phyloP scores from a whole-genome alignment of 805 yeast species.

The Starmera pachycereana region DNA sequence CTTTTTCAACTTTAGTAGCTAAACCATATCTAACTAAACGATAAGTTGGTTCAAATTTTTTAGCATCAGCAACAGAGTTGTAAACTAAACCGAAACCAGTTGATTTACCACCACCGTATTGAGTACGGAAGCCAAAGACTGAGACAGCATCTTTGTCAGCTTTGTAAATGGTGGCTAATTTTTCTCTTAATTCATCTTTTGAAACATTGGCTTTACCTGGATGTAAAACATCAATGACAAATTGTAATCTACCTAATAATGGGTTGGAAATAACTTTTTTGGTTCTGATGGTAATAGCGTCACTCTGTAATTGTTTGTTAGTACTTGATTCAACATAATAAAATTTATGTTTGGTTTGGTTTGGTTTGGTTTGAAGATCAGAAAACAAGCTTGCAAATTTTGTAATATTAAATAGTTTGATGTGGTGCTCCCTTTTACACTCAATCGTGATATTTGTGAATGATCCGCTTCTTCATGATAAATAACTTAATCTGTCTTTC shows the following conservation, averaged over 20 bases:
- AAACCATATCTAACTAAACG: conserved; percentile 98
- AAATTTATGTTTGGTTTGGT: neutral
- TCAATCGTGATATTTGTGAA: too few species aligned
- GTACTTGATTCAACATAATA: conserved; percentile 4
- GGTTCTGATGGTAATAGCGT: conserved; percentile 99
- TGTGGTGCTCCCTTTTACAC: too few species aligned
- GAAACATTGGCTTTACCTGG: conserved; percentile 99
- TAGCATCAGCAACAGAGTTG: conserved; percentile 96
- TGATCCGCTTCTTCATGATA: too few species aligned
- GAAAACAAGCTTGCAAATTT: neutral
- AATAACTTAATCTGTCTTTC: neutral
- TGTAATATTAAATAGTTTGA: too few species aligned
- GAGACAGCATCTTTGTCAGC: conserved; percentile 90
- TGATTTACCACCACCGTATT: conserved; percentile 99
- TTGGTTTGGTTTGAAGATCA: neutral
- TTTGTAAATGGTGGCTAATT: conserved; percentile 80
- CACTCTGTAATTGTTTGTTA: conserved; percentile 50
- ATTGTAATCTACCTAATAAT: conserved; percentile 98
- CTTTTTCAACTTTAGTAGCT: conserved; percentile 91
- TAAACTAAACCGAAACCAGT: conserved; percentile 98
- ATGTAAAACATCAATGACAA: conserved; percentile 98
- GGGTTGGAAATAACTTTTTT: conserved; percentile 98
- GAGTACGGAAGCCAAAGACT: conserved; percentile 99
- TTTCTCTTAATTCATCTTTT: conserved; percentile 98
- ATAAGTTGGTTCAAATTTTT: conserved; percentile 98